A percentile compares a stretch with the other conserved stretches of the same genome.
phyloP scores from a whole-genome alignment of 2,329 filamentous ascomycete genomes.

The Zymoseptoria pseudotritici region DNA sequence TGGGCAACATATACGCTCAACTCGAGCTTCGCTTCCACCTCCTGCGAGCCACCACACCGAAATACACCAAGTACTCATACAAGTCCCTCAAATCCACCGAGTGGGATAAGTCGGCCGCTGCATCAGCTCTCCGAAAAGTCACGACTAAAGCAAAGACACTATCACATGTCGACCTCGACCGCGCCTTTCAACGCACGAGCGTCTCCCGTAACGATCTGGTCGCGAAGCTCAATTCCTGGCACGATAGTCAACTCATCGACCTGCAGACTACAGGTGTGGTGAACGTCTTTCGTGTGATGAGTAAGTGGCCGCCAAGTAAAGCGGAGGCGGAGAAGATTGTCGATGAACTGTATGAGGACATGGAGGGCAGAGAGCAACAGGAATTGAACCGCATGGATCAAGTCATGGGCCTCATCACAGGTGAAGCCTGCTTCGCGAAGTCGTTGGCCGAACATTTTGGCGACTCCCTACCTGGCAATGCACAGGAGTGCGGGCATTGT shows the following conservation, averaged over 20 bases:
- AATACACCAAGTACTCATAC: constrained; percentile 52
- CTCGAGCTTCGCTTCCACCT: constrained; percentile 53
- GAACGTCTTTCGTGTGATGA: constrained; percentile 48
- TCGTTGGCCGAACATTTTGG: constrained; percentile 52
- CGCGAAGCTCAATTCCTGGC: constrained; percentile 48
- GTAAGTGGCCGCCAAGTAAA: constrained; percentile 38
- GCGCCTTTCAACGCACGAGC: constrained; percentile 25
- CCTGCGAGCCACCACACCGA: constrained; percentile 50
- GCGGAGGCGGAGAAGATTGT: constrained; percentile 41
- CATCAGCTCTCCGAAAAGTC: constrained; percentile 37
- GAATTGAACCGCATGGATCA: constrained; percentile 45
- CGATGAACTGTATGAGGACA: constrained; percentile 43
- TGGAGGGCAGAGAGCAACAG: constrained; percentile 48
- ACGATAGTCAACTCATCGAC: constrained; percentile 44
- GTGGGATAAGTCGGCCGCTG: constrained; percentile 37
- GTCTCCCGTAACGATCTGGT: constrained; percentile 44
- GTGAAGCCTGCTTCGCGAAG: constrained; percentile 44
- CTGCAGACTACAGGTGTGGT: constrained; percentile 47
- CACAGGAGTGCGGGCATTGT: constrained; percentile 44
- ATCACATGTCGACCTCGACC: constrained; percentile 45
- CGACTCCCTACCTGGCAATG: constrained; percentile 41
- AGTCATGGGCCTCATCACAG: constrained; percentile 49
- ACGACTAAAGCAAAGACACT: constrained; percentile 38
- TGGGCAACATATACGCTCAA: constrained; percentile 52
- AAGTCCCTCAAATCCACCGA: constrained; percentile 28